Evolutionary conservation across 805 yeast species (phyloP).

Genomic region (Candida palmyrensis): DNA sequence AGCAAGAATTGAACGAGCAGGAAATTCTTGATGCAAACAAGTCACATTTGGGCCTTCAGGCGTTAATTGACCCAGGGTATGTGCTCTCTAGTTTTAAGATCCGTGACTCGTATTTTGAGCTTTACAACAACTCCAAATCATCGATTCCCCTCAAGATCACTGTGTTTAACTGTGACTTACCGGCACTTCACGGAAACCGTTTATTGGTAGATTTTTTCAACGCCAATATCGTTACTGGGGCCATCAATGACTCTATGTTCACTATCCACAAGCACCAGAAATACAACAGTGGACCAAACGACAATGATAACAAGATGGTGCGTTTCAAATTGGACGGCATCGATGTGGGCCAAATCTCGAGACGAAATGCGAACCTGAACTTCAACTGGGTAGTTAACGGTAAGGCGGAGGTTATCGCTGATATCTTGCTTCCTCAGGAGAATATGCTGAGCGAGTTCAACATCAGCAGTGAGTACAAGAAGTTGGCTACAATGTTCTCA

Average conservation of each 20-base stretch:
- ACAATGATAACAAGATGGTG: conserved; percentile 23
- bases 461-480: conserved; percentile 14
- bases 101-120: conserved; percentile 45
- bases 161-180: conserved; percentile 62
- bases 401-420: conserved; percentile 63
- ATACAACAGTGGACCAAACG: conserved; percentile 21
- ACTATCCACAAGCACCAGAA: conserved; percentile 73
- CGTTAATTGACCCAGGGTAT: conserved; percentile 27
- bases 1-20: conserved; percentile 7
- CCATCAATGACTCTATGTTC: conserved; percentile 69
- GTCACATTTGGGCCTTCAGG: neutral
- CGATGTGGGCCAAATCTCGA: conserved; percentile 28
- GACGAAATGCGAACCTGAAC: conserved; percentile 31
- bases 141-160: conserved; percentile 41
- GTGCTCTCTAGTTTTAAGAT: conserved; percentile 38
- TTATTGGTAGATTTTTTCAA: conserved; percentile 61
- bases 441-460: conserved; percentile 11
- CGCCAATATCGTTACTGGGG: conserved; percentile 67
- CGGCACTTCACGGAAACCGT: conserved; percentile 54
- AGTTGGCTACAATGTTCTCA: conserved; percentile 21
- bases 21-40: neutral
- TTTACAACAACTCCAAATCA: conserved; percentile 19
- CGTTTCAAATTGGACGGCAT: conserved; percentile 39
- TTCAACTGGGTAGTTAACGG: conserved; percentile 74
- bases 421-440: conserved; percentile 61